Conservation (phyloP, 768 basidiomycete genomes). For the Tephrocybe sp. region DNA sequence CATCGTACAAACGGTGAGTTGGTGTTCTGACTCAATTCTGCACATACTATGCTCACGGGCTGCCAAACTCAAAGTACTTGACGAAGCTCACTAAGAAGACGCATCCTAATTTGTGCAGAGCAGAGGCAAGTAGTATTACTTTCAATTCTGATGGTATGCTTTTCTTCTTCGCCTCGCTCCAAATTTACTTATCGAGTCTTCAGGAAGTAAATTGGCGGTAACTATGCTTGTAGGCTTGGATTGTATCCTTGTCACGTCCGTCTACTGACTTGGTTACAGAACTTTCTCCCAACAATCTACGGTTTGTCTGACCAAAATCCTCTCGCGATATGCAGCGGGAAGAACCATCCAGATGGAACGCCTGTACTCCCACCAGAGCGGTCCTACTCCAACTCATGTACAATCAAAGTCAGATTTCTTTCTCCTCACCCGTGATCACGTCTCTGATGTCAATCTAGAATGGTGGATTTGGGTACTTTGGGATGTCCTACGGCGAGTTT, state of each 20-base stretch:
- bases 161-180: not conserved
- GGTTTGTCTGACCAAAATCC: slow-evolving; percentile 65
- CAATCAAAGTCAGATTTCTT: slow-evolving; percentile 63
- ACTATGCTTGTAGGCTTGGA: slow-evolving; percentile 58
- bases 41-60: not conserved
- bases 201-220: slow-evolving; percentile 65
- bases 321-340: slow-evolving; percentile 65
- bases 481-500: slow-evolving; percentile 51
- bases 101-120: slow-evolving; percentile 44
- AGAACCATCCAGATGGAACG: slow-evolving; percentile 54
- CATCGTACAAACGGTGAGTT: slow-evolving; percentile 49
- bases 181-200: not conserved
- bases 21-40: not conserved
- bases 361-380: slow-evolving; percentile 44
- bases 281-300: slow-evolving; percentile 73
- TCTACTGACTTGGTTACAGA: slow-evolving; percentile 34
- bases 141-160: slow-evolving; percentile 68
- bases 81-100: slow-evolving; percentile 43
- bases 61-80: slow-evolving; percentile 32
- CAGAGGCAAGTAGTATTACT: slow-evolving; percentile 65
- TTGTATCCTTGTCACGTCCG: not conserved
- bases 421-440: not conserved
- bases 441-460: slow-evolving; percentile 45
- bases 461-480: slow-evolving; percentile 71
- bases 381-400: slow-evolving; percentile 71